Evolutionary conservation across 1,139 yeast species (phyloP).

Genomic region (Candida gigantensis): DNA sequence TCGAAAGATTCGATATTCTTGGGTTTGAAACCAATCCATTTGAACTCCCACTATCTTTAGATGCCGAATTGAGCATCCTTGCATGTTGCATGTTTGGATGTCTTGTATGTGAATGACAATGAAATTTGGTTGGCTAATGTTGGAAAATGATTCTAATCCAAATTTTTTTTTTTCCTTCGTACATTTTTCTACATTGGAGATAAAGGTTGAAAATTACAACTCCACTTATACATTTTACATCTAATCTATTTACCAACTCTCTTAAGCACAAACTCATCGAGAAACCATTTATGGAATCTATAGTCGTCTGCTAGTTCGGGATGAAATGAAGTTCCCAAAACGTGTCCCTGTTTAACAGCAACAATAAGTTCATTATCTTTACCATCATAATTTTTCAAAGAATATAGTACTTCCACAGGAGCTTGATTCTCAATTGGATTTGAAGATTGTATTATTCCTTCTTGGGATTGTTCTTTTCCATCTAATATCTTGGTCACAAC

Average conservation of each 20-base stretch:
- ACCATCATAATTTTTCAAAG: slow-evolving; percentile 22
- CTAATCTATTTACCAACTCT: slow-evolving; percentile 1
- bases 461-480: slow-evolving; percentile 11
- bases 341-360: slow-evolving; percentile 70
- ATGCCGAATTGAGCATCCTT: slow-evolving; percentile 21
- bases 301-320: slow-evolving; percentile 74
- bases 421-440: slow-evolving; percentile 28
- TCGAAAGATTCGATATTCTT: not conserved
- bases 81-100: slow-evolving; percentile 31
- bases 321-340: slow-evolving; percentile 78
- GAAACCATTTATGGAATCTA: slow-evolving; percentile 73
- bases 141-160: not conserved
- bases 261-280: slow-evolving; percentile 52
- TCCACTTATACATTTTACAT: not conserved
- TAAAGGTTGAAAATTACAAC: not conserved
- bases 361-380: slow-evolving; percentile 50
- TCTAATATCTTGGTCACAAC: slow-evolving; percentile 50
- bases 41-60: slow-evolving; percentile 1
- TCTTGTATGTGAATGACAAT: not conserved
- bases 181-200: not conserved
- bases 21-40: slow-evolving; percentile 1
- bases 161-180: not conserved
- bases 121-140: not conserved
- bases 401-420: slow-evolving; percentile 46
- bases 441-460: slow-evolving; percentile 23